These are phyloP conservation scores for Apiotrichum akiyoshidainum DNA, from an alignment of 1,284 basidiomycete species.

Conservation along the genomic window DNA sequence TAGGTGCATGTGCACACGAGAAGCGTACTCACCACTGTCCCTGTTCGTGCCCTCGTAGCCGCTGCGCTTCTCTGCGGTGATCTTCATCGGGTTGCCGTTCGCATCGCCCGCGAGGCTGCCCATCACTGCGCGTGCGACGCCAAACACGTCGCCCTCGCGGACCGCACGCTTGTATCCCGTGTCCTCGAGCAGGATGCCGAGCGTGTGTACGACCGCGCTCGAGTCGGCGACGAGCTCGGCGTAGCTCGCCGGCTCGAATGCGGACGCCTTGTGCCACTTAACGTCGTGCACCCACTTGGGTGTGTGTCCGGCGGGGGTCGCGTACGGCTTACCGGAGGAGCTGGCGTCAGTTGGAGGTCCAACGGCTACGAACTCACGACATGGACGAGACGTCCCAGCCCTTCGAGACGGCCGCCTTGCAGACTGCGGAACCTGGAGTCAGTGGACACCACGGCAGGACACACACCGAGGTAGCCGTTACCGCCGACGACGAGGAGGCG, in stretches of 20 bases:
- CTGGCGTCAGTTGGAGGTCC: slow-evolving; percentile 50
- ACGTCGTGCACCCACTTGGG: slow-evolving; percentile 77
- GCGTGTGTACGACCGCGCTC: slow-evolving; percentile 84
- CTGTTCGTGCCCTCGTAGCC: slow-evolving; percentile 79
- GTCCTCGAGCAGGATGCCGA: slow-evolving; percentile 87
- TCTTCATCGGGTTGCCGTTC: slow-evolving; percentile 64
- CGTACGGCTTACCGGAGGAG: slow-evolving; percentile 79
- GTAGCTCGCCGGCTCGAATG: slow-evolving; percentile 72
- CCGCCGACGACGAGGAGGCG: slow-evolving; percentile 81
- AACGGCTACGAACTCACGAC: slow-evolving; percentile 57
- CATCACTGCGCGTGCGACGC: slow-evolving; percentile 55
- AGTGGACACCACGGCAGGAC: not conserved
- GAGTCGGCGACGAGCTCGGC: slow-evolving; percentile 61
- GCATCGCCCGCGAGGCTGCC: slow-evolving; percentile 41
- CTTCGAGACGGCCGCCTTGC: slow-evolving; percentile 73
- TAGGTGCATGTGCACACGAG: no score
- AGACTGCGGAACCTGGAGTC: slow-evolving; percentile 80
- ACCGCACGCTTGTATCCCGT: slow-evolving; percentile 74
- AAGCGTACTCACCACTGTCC: slow-evolving; percentile 86
- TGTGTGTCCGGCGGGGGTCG: slow-evolving; percentile 79
- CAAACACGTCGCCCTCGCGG: slow-evolving; percentile 58
- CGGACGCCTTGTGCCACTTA: slow-evolving; percentile 76
- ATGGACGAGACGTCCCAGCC: slow-evolving; percentile 86
- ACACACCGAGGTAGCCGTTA: slow-evolving; percentile 85
- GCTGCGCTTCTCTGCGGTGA: slow-evolving; percentile 38